Conservation (phyloP, 73 alveolate species). For the Paramecium pentaurelia region DNA sequence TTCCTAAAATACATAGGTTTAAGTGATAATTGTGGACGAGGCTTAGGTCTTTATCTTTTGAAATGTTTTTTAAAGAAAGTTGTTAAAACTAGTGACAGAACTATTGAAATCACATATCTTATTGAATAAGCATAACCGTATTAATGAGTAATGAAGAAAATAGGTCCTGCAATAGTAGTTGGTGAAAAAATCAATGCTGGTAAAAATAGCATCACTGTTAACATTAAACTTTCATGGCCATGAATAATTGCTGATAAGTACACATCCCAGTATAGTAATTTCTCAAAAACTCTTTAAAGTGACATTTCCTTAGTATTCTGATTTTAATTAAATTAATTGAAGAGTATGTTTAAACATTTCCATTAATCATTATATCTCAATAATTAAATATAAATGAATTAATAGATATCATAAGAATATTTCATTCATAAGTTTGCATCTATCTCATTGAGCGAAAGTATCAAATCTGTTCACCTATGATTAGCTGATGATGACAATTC, state of each 20-base stretch:
- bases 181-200: constrained; percentile 9
- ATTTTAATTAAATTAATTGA: background rate
- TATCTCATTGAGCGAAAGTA: constrained; percentile 35
- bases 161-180: background rate
- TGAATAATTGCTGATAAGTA: background rate
- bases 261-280: background rate
- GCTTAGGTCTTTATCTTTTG: background rate
- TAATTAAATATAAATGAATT: background rate
- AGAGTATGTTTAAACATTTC: background rate
- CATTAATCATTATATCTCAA: background rate
- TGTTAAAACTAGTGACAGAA: background rate
- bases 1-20: constrained; percentile 28
- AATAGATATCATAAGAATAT: background rate
- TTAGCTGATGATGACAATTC: constrained; percentile 40
- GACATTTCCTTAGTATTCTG: background rate
- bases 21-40: background rate
- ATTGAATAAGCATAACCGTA: background rate
- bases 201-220: background rate
- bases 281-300: background rate
- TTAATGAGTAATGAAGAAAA: background rate
- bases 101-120: background rate
- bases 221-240: constrained; percentile 16
- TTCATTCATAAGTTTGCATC: background rate
- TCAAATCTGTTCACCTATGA: background rate
- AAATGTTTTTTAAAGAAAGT: background rate